Evolutionary conservation across 768 basidiomycete genomes (phyloP), one percentile per base, ranked within the genome.

Genomic region (Leucocoprinus birnbaumii): DNA sequence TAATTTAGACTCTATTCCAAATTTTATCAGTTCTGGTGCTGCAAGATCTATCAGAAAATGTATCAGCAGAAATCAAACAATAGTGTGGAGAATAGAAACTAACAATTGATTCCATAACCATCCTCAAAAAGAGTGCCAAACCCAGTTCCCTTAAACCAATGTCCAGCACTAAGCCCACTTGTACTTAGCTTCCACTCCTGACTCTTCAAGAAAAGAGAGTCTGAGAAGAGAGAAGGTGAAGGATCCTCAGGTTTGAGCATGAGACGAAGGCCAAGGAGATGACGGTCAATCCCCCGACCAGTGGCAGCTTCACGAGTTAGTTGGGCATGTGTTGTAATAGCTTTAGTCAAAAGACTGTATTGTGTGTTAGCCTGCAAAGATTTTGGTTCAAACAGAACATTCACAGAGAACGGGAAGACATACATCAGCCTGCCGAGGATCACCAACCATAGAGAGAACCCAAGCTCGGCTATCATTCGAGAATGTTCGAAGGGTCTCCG

Each of bases 71-170:
- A 24, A 21, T 14, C 37, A 31, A 46, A 27, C 11, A 26, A 19
- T 2, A 38, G 8, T 45, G 46, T n/a, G n/a, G 49, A 13, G 14
- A 25, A 57, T 19, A 45, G 24, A 41, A 34, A 77, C 89, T 63
- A 65, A 94, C 94, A 98, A 66, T 92, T 96, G 62, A 97, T 88
- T 1, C 95, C 94, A 73, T 95, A 96, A 8, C 95, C 95, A 72
- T 95, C 87, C 38, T 82, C 77, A 71, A 85, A 94, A 9, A 76
- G 71, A 2, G 93, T 73, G 3, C 95, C 94, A 68, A 97, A 97
- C 3, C 94, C 94, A 7, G 94, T 97, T 1, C 95, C 94, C 46
- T 83, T 82, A 74, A 97, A 98, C 37, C 87, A 74, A 60, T 85
- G 80, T 0, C 94, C 94, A 22, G 89, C 87, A 69, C 89, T 93